Percentiles rank a stretch among this genome's conserved stretches.
Conservation (phyloP, 495 filamentous ascomycete genomes). For the Neurospora discreta region DNA sequence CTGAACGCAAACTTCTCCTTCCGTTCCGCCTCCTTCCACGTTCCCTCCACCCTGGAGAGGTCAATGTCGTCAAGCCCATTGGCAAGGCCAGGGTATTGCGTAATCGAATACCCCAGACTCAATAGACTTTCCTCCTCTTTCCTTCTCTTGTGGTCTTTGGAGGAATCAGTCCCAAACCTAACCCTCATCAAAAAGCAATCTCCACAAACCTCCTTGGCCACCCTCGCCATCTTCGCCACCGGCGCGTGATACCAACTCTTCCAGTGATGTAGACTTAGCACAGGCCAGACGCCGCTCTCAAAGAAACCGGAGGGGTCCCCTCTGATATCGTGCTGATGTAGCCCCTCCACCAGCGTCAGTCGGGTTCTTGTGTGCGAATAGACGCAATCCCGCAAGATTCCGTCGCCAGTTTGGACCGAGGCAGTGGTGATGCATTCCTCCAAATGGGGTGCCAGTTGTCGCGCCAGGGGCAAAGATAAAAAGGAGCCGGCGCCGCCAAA, state of each 20-base stretch:
- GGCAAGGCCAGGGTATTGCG: conserved; percentile 37
- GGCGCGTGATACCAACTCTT: conserved; percentile 41
- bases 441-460: conserved; percentile 40
- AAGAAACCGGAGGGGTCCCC: conserved; percentile 52
- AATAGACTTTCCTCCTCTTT: conserved; percentile 30
- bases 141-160: conserved; percentile 18
- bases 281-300: conserved; percentile 44
- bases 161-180: conserved; percentile 33
- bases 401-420: conserved; percentile 44
- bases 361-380: conserved; percentile 42
- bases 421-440: conserved; percentile 43
- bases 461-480: conserved; percentile 48
- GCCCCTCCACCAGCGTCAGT: conserved; percentile 45
- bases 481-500: conserved; percentile 63
- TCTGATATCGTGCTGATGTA: conserved; percentile 53
- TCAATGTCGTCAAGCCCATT: conserved; percentile 37
- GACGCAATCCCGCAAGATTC: conserved; percentile 52
- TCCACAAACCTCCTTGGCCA: conserved; percentile 39
- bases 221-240: conserved; percentile 47
- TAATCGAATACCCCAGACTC: conserved; percentile 52
- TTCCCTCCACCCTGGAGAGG: conserved; percentile 48
- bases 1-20: conserved; percentile 33
- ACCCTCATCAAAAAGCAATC: conserved; percentile 54
- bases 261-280: conserved; percentile 54
- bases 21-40: conserved; percentile 43